Percentiles rank a stretch among this genome's conserved stretches.
These are phyloP conservation scores for Apiotrichum gamsii DNA, from an alignment of 1,284 basidiomycete genomes.

Conservation along the genomic window DNA sequence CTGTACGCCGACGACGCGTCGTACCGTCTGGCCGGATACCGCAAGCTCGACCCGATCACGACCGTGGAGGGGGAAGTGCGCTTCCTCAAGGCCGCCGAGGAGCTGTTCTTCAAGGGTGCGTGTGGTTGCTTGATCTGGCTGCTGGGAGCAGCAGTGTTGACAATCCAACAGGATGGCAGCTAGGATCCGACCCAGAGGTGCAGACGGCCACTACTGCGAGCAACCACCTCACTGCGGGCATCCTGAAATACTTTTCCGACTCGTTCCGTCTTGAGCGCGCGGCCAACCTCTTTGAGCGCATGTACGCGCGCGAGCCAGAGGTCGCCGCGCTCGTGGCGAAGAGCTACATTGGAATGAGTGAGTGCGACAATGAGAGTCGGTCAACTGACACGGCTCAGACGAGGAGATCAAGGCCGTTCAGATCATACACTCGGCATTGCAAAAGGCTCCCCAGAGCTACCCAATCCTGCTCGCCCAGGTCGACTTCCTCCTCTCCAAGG, in stretches of 20 bases:
- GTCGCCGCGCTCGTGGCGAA: slow-evolving; percentile 80
- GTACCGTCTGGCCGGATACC: slow-evolving; percentile 85
- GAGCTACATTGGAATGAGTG: slow-evolving; percentile 96
- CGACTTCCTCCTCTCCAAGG: slow-evolving; percentile 79
- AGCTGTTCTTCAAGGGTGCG: slow-evolving; percentile 79
- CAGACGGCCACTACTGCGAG: slow-evolving; percentile 97
- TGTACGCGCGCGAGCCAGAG: slow-evolving; percentile 79
- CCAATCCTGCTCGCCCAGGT: slow-evolving; percentile 89
- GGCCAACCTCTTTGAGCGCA: slow-evolving; percentile 91
- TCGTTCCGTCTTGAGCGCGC: slow-evolving; percentile 79
- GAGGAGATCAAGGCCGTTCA: slow-evolving; percentile 98
- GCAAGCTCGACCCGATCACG: slow-evolving; percentile 92
- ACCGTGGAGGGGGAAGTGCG: slow-evolving; percentile 79
- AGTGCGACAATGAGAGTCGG: slow-evolving; percentile 49
- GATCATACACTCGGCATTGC: slow-evolving; percentile 79
- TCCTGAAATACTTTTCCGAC: slow-evolving; percentile 96
- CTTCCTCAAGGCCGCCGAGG: slow-evolving; percentile 86
- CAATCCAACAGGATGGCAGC: slow-evolving; percentile 74
- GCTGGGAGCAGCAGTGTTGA: no score
- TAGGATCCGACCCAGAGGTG: slow-evolving; percentile 96
- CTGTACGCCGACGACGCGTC: slow-evolving; percentile 93
- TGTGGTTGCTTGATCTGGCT: background rate
- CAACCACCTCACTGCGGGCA: slow-evolving; percentile 89
- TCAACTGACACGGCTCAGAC: slow-evolving; percentile 52
- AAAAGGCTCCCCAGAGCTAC: slow-evolving; percentile 82